Evolutionary conservation across 345 rosid species (phyloP), one percentile per base, ranked within the genome.

Genomic region (Sapria himalayana): DNA sequence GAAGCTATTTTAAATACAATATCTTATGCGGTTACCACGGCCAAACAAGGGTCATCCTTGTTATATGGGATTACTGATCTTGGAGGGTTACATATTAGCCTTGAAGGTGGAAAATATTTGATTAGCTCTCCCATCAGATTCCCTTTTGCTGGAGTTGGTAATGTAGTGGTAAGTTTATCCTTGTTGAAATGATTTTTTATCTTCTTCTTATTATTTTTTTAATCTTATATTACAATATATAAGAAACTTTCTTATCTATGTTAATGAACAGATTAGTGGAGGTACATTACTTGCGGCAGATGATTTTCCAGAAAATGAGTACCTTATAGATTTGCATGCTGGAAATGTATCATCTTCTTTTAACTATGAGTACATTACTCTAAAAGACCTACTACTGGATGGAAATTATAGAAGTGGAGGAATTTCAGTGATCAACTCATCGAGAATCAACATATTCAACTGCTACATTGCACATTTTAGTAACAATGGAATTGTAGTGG

Each of bases 331-430:
- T 47, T 60, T 82, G 44, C 71, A 72, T 1, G 25, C 66, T 35
- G n/a, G n/a, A n/a, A n/a, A n/a, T n/a, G n/a, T n/a, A n/a, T 54
- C 70, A 4, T 18, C 66, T 0, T 22, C 66, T 15, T 86, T 71
- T 41, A 62, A 66, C 42, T 89, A 59, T 19, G 93, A 89, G 60
- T 82, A 52, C 63, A 56, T 82, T 17, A 82, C 98, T 14, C 35
- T 89, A 1, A 60, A 54, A 45, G 91, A 82, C 56, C 51, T 89
- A 7, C 65, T 89, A 77, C 47, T 89, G 31, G 93, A 82, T 35
- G 61, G 69, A 4, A 89, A 74, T 50, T 76, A 54, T 36, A 66
- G 81, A 22, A 94, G 98, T 13, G 95, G 98, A 17, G 98, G 79
- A 48, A 67, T 89, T 42, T 66, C 72, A 12, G 71, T 79, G 25